Evolutionary conservation across 1,139 yeast species (phyloP).

Genomic region (Geotrichum histeridarum): DNA sequence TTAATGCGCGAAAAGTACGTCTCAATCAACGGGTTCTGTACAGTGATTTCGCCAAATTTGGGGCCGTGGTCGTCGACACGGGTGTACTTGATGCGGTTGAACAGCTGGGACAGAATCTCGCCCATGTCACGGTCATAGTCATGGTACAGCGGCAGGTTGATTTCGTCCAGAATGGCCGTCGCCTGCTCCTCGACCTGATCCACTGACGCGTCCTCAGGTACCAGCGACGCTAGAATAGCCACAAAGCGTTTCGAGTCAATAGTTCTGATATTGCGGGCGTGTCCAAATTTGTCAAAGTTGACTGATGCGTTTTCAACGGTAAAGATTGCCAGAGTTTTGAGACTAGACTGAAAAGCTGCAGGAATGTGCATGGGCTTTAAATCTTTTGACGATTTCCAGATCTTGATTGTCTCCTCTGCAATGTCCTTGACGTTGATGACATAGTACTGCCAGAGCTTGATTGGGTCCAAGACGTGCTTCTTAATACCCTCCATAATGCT

Average conservation of each 20-base stretch:
- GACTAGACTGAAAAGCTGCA: slow-evolving; percentile 38
- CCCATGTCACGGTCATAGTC: slow-evolving; percentile 68
- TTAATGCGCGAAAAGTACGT: slow-evolving; percentile 77
- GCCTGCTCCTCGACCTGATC: slow-evolving; percentile 44
- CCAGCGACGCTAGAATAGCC: slow-evolving; percentile 40
- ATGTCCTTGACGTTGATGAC: slow-evolving; percentile 49
- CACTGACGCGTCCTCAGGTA: slow-evolving; percentile 31
- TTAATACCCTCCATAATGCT: slow-evolving; percentile 61
- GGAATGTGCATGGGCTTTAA: slow-evolving; percentile 41
- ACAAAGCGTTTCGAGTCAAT: slow-evolving; percentile 51
- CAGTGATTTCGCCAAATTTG: slow-evolving; percentile 56
- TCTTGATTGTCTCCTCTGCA: slow-evolving; percentile 28
- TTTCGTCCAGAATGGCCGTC: slow-evolving; percentile 59
- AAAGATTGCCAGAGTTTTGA: slow-evolving; percentile 49
- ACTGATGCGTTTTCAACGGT: slow-evolving; percentile 44
- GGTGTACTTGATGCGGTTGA: slow-evolving; percentile 68
- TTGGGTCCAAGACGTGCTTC: slow-evolving; percentile 57
- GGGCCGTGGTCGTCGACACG: slow-evolving; percentile 82
- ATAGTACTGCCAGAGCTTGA: slow-evolving; percentile 84
- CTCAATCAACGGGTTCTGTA: slow-evolving; percentile 63
- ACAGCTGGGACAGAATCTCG: slow-evolving; percentile 61
- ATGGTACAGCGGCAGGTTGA: slow-evolving; percentile 68
- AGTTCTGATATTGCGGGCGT: slow-evolving; percentile 51
- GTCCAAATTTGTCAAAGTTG: slow-evolving; percentile 39
- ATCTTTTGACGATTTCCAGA: slow-evolving; percentile 23